These are phyloP conservation scores for Auricularia heimuer DNA, from an alignment of 768 basidiomycete genomes.

Conservation along the genomic window DNA sequence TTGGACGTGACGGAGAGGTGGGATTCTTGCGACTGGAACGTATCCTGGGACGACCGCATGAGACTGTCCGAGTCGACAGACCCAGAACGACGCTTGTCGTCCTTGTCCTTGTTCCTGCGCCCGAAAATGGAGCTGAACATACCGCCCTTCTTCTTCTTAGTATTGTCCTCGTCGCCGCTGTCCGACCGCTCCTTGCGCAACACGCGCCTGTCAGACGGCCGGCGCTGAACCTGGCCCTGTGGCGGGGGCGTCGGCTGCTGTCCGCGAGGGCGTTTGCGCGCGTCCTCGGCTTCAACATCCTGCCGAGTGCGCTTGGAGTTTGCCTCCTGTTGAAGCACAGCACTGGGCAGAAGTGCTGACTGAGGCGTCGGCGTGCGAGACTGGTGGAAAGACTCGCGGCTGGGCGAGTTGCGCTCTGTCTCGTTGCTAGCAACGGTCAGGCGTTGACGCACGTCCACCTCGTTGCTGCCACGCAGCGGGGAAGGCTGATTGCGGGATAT, in stretches of 20 bases:
- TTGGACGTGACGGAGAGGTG: conserved; percentile 9
- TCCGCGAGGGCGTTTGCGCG: conserved; percentile 24
- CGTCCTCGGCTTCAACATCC: conserved; percentile 35
- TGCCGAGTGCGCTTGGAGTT: neutral
- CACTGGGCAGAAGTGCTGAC: conserved; percentile 28
- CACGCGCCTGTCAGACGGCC: neutral
- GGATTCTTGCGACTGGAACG: neutral
- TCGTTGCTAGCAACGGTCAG: neutral
- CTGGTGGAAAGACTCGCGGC: conserved; percentile 20
- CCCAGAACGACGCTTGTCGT: conserved; percentile 24
- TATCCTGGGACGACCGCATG: conserved; percentile 18
- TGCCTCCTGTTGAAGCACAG: conserved; percentile 20
- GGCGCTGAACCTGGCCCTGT: neutral
- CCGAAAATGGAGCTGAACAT: conserved; percentile 14
- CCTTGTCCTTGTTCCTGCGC: conserved; percentile 41
- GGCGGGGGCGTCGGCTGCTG: neutral
- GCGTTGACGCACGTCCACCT: neutral
- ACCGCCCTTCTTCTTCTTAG: conserved; percentile 33
- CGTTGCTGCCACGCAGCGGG: conserved; percentile 20
- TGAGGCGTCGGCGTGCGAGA: conserved; percentile 2
- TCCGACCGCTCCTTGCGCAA: conserved; percentile 33
- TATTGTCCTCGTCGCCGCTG: conserved; percentile 29
- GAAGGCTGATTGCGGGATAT: conserved; percentile 38
- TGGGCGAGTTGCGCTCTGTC: neutral
- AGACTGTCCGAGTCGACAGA: conserved; percentile 37